Percentiles rank a stretch among this genome's conserved stretches.
phyloP scores from a whole-genome alignment of 148 eudicot species.

The Suaeda aralocaspica region DNA sequence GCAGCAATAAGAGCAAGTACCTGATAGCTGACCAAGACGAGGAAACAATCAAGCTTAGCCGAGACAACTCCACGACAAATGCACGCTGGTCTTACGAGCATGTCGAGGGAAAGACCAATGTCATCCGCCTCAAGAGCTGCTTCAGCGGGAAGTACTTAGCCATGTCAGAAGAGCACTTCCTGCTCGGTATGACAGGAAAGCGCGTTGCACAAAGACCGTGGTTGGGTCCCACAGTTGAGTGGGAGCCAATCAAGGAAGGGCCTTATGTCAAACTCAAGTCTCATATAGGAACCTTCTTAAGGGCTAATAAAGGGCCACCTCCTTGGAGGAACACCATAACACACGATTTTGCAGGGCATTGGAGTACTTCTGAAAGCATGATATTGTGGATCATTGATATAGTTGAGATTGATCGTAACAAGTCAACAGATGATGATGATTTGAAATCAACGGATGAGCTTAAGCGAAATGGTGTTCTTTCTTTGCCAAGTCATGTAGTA shows the following conservation, averaged over 20 bases:
- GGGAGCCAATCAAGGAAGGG: conserved; percentile 39
- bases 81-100: conserved; percentile 25
- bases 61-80: conserved; percentile 10
- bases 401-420: background rate
- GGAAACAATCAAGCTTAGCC: conserved; percentile 23
- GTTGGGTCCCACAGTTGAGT: conserved; percentile 20
- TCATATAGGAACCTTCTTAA: conserved; percentile 21
- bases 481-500: background rate
- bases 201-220: conserved; percentile 24
- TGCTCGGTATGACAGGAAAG: conserved; percentile 29
- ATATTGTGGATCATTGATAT: conserved; percentile 21
- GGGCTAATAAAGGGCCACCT: conserved; percentile 25
- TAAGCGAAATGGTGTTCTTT: background rate
- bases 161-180: conserved; percentile 20
- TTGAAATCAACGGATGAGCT: no score
- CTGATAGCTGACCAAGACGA: conserved; percentile 29
- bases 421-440: background rate
- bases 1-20: conserved; percentile 35
- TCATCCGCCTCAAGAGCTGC: conserved; percentile 29
- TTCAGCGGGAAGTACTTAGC: conserved; percentile 27
- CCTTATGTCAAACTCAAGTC: conserved; percentile 15
- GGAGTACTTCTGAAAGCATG: conserved; percentile 12
- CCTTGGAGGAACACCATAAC: conserved; percentile 43
- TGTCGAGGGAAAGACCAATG: conserved; percentile 16
- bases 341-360: conserved; percentile 28